Base-by-base conservation (phyloP, 1,139 yeast species). In the Candida mesenterica region DNA sequence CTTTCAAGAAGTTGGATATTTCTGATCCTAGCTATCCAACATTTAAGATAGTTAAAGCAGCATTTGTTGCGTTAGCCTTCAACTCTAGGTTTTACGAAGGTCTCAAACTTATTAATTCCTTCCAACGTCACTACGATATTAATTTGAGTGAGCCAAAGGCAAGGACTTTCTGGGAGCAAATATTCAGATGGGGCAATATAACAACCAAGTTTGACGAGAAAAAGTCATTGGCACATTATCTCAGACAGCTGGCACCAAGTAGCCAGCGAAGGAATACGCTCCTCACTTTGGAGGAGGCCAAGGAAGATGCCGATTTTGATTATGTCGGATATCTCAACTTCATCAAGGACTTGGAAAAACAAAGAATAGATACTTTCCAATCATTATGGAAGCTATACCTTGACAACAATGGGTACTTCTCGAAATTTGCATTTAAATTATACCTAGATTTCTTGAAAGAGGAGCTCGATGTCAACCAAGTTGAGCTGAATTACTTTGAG, bases 161-260 rank as follows among this genome's bases (percentile, higher is more conserved):
- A 15, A 55, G 52, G 34, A 39, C 48, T 4, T 60, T 69, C 39
- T 69, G 74, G 73, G 66, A 59, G 38, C 55, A 50, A 30, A 42
- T 66, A 1, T 61, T 68, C 45, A 53, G 53, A 33, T 65, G 72
- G 72, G 58, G 65, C 34, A 64, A 68, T 38, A 42, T 54, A 4
- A 23, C 40, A 18, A 45, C 49, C 16, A 37, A 31, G 32, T 66
- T 38, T 40, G 54, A 57, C 24, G 57, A 57, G 31, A 48, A 52
- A 13, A 48, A 49, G 24, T 61, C 67, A 8, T 51, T 68, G 23
- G 45, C 49, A 18, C 49, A 48, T 33, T 68, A 48, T 36, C 40
- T 67, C 34, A 54, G 45, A 38, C 49, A 46, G 29, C 45, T 52
- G n/a, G 38, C 49, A 4, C 33, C 17, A 13, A 9, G 22, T 6